These are phyloP conservation scores for Ogataea allantospora DNA, from an alignment of 805 yeast genomes.

Conservation along the genomic window DNA sequence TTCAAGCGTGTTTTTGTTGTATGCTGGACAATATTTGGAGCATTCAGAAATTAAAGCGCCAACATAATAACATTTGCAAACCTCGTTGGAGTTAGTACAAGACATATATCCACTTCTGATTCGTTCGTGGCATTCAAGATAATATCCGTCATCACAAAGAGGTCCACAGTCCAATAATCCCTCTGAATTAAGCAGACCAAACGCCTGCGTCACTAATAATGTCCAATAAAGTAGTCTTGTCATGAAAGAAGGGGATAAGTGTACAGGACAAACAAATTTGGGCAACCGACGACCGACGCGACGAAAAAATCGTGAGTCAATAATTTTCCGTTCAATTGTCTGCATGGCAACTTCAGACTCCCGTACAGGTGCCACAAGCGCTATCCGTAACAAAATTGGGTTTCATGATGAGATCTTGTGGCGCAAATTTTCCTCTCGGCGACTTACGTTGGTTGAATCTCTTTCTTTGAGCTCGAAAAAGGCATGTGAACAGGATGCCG, in stretches of 20 bases:
- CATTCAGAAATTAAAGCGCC: conserved; percentile 26
- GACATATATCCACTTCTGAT: conserved; percentile 18
- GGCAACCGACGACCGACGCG: conserved; percentile 4
- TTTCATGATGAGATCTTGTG: conserved; percentile 82
- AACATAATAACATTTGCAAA: conserved; percentile 31
- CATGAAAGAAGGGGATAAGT: not conserved
- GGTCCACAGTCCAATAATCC: conserved; percentile 25
- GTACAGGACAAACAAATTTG: not conserved
- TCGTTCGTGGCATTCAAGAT: conserved; percentile 26
- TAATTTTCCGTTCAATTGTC: conserved; percentile 2
- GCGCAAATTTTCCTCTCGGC: conserved; percentile 87
- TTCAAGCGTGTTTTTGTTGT: conserved; percentile 24
- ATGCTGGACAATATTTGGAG: conserved; percentile 25
- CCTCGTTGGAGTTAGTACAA: conserved; percentile 21
- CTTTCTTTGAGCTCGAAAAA: conserved; percentile 58
- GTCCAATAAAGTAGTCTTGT: not conserved
- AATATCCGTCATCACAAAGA: conserved; percentile 25
- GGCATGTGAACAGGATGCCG: conserved; percentile 90
- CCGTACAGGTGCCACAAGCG: conserved; percentile 35
- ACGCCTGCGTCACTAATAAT: not conserved
- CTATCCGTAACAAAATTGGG: conserved; percentile 58
- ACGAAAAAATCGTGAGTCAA: conserved; percentile 1
- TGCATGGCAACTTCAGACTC: conserved; percentile 12
- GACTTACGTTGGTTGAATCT: conserved; percentile 85
- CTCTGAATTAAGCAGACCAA: conserved; percentile 14